Base-by-base conservation (phyloP, 495 filamentous ascomycete species). In the Hyaloscypha finlandica region DNA sequence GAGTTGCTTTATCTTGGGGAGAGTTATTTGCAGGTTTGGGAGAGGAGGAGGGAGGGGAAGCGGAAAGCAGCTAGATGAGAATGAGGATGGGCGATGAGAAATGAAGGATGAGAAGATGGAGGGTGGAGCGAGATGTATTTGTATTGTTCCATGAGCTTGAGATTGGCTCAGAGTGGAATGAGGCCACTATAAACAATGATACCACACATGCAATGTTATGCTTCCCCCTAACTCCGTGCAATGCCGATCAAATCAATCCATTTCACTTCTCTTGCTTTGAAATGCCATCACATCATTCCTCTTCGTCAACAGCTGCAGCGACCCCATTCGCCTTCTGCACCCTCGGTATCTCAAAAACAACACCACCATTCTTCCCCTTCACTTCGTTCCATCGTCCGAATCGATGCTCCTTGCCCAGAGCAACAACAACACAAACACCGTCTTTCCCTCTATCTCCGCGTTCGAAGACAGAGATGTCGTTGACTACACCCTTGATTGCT, bases 1-100 rank as follows among this genome's bases (percentile, higher is more conserved):
- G 94, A 98, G 81, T 84, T 94, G 70, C 74, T 99, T 71, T 96
- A 95, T 74, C 90, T 94, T 2, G 90, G 92, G 33, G 95, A 99
- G 83, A 92, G 88, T 52, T 97, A 97, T 80, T 74, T 97, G 70
- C 96, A 97, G 87, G 87, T 99, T 62, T 99, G 95, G 95, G 95
- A 99, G 83, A 84, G 90, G 76, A 85, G 95, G 78, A 89, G 85
- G 75, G 77, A 80, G 62, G 69, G 75, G 61, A 74, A 70, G 48
- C 59, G 53, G 48, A 63, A 64, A 58, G 29, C 16, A 12, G 30
- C n/a, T 31, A 61, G 60, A 66, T 63, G 37, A 56, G 8, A 25
- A 25, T 11, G 20, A 42, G 29, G 16, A 9, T 60, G n/a, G 33
- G 19, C 8, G 11, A n/a, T 6, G 58, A 31, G 58, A 32, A 59